phyloP scores from a whole-genome alignment of 169 alveolate species.

The Eimeria falciformis region DNA sequence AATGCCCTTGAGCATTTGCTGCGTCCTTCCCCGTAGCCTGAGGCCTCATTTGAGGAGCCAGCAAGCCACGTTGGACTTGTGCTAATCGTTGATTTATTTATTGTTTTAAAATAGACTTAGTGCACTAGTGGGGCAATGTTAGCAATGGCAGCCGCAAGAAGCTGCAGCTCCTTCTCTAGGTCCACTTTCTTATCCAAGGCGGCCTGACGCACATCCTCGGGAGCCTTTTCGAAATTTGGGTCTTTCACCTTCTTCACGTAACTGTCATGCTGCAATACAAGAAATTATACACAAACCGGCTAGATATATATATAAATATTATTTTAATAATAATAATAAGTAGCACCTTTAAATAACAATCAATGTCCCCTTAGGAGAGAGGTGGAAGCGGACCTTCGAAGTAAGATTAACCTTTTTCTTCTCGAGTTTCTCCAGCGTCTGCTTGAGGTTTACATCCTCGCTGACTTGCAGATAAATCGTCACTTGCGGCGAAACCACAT shows the following conservation, averaged over 20 bases:
- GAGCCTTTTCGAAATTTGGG: slow-evolving; percentile 32
- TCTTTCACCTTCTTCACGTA: slow-evolving; percentile 27
- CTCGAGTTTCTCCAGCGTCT: slow-evolving; percentile 62
- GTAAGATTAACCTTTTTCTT: slow-evolving; percentile 58
- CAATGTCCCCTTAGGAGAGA: too few species aligned
- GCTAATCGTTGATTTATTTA: too few species aligned
- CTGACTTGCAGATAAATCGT: slow-evolving; percentile 33
- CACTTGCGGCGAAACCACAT: slow-evolving; percentile 37
- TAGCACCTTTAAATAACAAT: neutral
- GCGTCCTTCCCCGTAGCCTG: too few species aligned
- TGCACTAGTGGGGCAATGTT: neutral
- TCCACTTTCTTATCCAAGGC: slow-evolving; percentile 30
- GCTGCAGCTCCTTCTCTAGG: slow-evolving; percentile 40
- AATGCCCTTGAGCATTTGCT: too few species aligned
- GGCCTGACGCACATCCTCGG: neutral
- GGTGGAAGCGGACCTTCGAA: neutral
- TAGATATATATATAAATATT: too few species aligned
- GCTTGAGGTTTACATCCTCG: slow-evolving; percentile 71
- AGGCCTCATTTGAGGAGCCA: too few species aligned
- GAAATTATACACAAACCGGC: too few species aligned
- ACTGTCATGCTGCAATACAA: slow-evolving; percentile 5
- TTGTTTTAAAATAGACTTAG: too few species aligned
- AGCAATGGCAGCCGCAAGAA: neutral
- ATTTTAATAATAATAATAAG: too few species aligned
- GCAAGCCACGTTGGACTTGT: too few species aligned